Percentiles rank a stretch among this genome's conserved stretches.
Conservation (phyloP, 1,284 basidiomycete species). For the Moesziomyces sp. region DNA sequence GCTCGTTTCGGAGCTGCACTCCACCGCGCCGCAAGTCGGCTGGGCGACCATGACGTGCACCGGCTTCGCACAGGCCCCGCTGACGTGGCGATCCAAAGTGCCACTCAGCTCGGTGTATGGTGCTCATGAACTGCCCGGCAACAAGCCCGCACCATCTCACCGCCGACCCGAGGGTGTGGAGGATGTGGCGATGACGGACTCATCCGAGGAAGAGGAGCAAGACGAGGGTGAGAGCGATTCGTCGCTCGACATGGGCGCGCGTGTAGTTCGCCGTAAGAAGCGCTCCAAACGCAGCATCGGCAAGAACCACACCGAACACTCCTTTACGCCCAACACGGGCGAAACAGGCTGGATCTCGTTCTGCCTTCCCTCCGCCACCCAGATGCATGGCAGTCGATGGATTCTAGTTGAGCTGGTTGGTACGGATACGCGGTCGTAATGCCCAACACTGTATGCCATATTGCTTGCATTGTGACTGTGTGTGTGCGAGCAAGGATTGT, state of each 20-base stretch:
- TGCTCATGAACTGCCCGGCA: constrained; percentile 23
- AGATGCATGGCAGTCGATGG: constrained; percentile 12
- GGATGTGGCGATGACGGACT: constrained; percentile 14
- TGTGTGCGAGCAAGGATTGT: background rate
- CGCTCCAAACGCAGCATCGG: constrained; percentile 26
- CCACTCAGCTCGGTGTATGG: constrained; percentile 29
- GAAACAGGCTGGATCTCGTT: constrained; percentile 43
- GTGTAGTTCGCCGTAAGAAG: constrained; percentile 8
- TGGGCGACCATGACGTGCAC: constrained; percentile 40
- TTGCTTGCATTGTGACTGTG: background rate
- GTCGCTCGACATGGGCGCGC: constrained; percentile 29
- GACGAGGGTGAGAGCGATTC: constrained; percentile 22
- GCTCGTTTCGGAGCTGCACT: background rate
- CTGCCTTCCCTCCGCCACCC: constrained; percentile 11
- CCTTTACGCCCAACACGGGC: constrained; percentile 27
- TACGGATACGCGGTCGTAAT: constrained; percentile 40
- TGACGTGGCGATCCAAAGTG: constrained; percentile 47
- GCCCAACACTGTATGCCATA: too few species aligned
- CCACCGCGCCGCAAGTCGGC: background rate
- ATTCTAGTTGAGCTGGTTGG: constrained; percentile 41
- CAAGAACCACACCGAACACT: constrained; percentile 40
- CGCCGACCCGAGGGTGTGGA: background rate
- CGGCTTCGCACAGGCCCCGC: constrained; percentile 51
- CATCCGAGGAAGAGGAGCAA: constrained; percentile 21
- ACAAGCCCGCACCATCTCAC: background rate